Evolutionary conservation across 202 grass and related monocot species (phyloP).

Genomic region (Schoenoplectus triqueter): DNA sequence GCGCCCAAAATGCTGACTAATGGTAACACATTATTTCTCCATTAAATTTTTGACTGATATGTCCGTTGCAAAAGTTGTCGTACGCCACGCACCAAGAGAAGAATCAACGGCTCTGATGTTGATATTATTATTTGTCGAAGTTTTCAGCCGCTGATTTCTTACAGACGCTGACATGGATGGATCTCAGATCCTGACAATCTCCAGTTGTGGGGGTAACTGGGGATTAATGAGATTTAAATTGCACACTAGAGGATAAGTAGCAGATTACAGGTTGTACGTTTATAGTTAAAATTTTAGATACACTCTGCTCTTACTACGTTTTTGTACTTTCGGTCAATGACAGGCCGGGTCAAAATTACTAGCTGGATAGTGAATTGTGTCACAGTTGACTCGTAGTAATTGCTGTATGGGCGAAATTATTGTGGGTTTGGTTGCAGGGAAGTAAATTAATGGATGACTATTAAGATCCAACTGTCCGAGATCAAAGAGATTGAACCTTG

Average conservation of each 20-base stretch:
- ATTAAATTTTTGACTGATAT: not conserved
- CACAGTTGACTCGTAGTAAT: not conserved
- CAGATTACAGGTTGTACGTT: conserved; percentile 22
- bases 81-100: conserved; percentile 24
- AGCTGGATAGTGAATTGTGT: not conserved
- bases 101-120: conserved; percentile 19
- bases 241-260: not conserved
- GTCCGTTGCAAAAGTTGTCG: not conserved
- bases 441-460: conserved; percentile 18
- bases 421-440: not conserved
- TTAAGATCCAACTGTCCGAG: conserved; percentile 25
- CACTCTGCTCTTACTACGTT: not conserved
- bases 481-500: not conserved
- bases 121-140: no score
- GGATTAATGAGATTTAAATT: not conserved
- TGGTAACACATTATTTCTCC: not conserved
- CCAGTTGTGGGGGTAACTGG: not conserved
- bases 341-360: not conserved
- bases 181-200: not conserved
- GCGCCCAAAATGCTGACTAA: not conserved
- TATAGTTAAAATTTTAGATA: conserved; percentile 4
- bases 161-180: conserved; percentile 18
- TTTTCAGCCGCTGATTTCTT: conserved; percentile 8
- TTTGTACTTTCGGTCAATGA: conserved; percentile 22
- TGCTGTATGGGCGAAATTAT: not conserved